Base-by-base conservation (phyloP, 1,284 basidiomycete species). In the Ganoderma resinaceum region DNA sequence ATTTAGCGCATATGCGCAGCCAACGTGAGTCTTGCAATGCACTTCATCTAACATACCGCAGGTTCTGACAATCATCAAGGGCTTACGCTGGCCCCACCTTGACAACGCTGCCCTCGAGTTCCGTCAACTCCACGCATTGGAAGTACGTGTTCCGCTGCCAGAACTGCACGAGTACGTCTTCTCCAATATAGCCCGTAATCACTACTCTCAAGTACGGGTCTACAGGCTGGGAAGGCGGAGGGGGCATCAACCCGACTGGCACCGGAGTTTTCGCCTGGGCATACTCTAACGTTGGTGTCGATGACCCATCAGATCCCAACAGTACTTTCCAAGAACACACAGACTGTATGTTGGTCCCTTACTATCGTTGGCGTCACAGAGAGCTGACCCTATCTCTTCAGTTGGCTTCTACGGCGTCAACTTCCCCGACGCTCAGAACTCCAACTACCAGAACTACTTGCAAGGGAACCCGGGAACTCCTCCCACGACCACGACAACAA, bases 371-470 rank as follows among this genome's bases (percentile, higher is more conserved):
- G 6, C 57, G 16, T 37, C 23, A 37, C 38, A 18, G 14, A 46
- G 20, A 42, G 14, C 14, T 38, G 20, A 42, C 33, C 23, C 37
- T 37, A 16, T 53, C 12, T 42, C n/a, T 40, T 33, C 66, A 89
- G 88, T 89, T 73, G 87, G 87, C 14, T 87, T 90, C 80, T 89
- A 84, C 76, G 88, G 87, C 63, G 76, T 86, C 62, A 82, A 85
- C 76, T 86, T 81, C 70, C 77, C 83, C 8, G 72, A 76, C 31
- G 86, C 87, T 18, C 87, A 89, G 71, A 85, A 78, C 55, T 76
- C 78, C 20, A 79, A 82, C 66, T 89, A 90, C 75, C 73, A 80
- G 49, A 80, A 81, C 70, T 89, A 86, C 83, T 83, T 87, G 37
- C 78, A 78, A 59, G 88, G 87, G 60, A 81, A 82, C 3, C 81